Conservation (phyloP, 2,329 filamentous ascomycete species). For the Fusarium chuoi region DNA sequence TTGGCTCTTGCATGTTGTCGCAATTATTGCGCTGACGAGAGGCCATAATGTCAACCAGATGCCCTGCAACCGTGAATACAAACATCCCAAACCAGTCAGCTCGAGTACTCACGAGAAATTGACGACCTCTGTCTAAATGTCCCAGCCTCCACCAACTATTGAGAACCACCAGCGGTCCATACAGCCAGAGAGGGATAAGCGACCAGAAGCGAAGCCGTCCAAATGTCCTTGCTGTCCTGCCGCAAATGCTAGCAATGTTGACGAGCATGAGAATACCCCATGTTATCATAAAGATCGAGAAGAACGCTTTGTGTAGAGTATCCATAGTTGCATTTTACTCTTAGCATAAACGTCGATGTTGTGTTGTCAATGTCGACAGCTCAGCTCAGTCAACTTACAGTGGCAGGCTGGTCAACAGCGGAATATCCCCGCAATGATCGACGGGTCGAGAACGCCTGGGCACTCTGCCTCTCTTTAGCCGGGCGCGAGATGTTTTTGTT, state of each 20-base stretch:
- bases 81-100: accelerated
- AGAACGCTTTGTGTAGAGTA: conserved; percentile 12
- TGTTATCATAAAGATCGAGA: conserved; percentile 15
- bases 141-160: conserved; percentile 1
- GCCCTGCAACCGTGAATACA: background rate
- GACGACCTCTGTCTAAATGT: background rate
- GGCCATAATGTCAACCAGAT: conserved; percentile 23
- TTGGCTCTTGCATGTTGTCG: background rate
- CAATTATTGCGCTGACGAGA: background rate
- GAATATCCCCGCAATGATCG: conserved; percentile 12
- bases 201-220: conserved; percentile 15
- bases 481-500: conserved; percentile 11
- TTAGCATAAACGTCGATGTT: background rate
- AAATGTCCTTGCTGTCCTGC: background rate
- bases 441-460: conserved; percentile 5
- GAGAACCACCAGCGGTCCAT: background rate
- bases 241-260: background rate
- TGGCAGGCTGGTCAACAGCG: background rate
- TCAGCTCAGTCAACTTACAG: background rate
- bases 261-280: background rate
- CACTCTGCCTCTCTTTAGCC: background rate
- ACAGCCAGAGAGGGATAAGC: background rate
- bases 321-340: background rate
- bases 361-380: background rate
- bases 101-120: conserved; percentile 10